These are phyloP conservation scores for Aphanomyces stellatus DNA, from an alignment of 352 stramenopile genomes.

Conservation along the genomic window DNA sequence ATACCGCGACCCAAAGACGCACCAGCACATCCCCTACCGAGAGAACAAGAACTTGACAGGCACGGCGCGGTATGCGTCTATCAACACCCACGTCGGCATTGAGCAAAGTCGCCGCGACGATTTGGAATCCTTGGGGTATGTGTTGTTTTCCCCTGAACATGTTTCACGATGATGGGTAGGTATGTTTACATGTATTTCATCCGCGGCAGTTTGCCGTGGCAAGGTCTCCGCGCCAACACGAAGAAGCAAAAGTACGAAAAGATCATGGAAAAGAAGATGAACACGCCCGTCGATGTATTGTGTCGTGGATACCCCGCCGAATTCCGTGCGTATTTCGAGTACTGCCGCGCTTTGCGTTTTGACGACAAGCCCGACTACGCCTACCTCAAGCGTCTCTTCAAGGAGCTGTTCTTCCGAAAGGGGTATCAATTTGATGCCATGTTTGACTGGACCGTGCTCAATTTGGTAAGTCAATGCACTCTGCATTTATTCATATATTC, in stretches of 20 bases:
- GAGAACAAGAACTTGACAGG: conserved; percentile 91
- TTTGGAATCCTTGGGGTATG: conserved; percentile 94
- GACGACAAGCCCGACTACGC: conserved; percentile 85
- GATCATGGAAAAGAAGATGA: conserved; percentile 99
- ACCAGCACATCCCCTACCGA: conserved; percentile 87
- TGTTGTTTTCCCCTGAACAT: background rate
- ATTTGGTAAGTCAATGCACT: conserved; percentile 42
- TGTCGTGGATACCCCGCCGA: conserved; percentile 94
- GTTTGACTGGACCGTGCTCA: conserved; percentile 98
- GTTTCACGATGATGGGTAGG: background rate
- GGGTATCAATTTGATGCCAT: conserved; percentile 98
- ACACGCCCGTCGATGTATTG: conserved; percentile 86
- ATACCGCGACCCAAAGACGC: conserved; percentile 82
- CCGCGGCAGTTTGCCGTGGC: conserved; percentile 93
- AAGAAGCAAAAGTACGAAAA: conserved; percentile 97
- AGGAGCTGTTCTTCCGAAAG: conserved; percentile 98
- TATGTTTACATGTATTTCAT: conserved; percentile 91
- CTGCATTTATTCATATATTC: no score
- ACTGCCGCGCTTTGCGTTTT: conserved; percentile 76
- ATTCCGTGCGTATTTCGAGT: conserved; percentile 97
- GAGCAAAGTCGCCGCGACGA: conserved; percentile 97
- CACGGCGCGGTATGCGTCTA: conserved; percentile 96
- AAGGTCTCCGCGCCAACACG: conserved; percentile 95
- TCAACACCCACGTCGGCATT: conserved; percentile 98
- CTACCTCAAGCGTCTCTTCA: conserved; percentile 94